These are phyloP conservation scores for Cenchrus fungigraminus DNA, from an alignment of 176 grass and related monocot species.

Conservation along the genomic window DNA sequence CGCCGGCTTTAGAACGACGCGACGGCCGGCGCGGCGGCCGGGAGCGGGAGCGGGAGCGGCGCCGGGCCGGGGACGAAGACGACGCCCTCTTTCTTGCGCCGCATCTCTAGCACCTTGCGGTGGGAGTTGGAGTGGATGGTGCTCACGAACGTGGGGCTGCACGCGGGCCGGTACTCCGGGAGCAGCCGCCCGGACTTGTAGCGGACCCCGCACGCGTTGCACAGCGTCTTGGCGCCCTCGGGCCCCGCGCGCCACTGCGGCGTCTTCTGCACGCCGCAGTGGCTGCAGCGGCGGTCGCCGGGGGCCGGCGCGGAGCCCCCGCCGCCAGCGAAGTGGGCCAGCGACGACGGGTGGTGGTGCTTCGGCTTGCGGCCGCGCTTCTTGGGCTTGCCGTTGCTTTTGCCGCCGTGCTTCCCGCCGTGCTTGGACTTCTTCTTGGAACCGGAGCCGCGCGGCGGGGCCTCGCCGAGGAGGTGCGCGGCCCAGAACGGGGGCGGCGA, in stretches of 20 bases:
- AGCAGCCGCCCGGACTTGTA: slow-evolving; percentile 88
- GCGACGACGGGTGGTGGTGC: slow-evolving; percentile 31
- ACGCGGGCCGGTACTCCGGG: slow-evolving; percentile 91
- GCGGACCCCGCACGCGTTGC: slow-evolving; percentile 93
- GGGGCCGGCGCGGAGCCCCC: neutral
- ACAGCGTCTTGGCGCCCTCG: slow-evolving; percentile 89
- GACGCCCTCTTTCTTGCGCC: slow-evolving; percentile 65
- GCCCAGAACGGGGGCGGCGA: neutral
- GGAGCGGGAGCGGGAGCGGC: neutral
- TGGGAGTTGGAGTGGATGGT: slow-evolving; percentile 89
- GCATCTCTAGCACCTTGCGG: slow-evolving; percentile 93
- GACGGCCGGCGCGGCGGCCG: slow-evolving; percentile 46
- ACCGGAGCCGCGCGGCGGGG: neutral
- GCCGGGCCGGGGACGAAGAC: neutral
- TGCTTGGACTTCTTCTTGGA: slow-evolving; percentile 47
- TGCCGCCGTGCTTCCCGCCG: slow-evolving; percentile 31
- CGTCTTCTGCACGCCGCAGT: slow-evolving; percentile 92
- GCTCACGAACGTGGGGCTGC: slow-evolving; percentile 86
- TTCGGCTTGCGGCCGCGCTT: slow-evolving; percentile 94
- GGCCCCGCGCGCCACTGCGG: slow-evolving; percentile 94
- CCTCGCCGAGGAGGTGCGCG: slow-evolving; percentile 8
- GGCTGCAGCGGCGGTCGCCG: slow-evolving; percentile 81
- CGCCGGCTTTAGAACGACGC: slow-evolving; percentile 66
- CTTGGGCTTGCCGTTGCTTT: slow-evolving; percentile 48
- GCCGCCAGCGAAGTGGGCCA: neutral